Base-by-base conservation (phyloP, 495 filamentous ascomycete genomes). In the Cercophora sp. region DNA sequence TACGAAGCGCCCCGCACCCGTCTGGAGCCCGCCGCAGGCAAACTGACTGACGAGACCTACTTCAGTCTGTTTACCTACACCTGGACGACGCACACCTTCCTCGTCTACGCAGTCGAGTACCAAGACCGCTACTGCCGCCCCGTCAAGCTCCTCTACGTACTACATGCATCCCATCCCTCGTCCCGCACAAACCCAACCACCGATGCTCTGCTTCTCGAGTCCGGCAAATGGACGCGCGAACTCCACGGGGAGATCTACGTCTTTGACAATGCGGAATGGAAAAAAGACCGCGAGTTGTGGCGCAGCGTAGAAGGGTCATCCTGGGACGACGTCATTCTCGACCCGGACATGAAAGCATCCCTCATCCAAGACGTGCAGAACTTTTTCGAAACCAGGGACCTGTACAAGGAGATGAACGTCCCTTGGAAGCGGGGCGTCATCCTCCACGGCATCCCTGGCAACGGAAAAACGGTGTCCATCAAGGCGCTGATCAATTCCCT, bases 261-360 rank as follows among this genome's bases (percentile, higher is more conserved):
- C 1, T 85, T 80, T 52, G 80, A 85, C 54, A 25, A 64, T 19
- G 70, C 70, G 2, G 68, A 55, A 16, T 85, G 81, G 82, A 64
- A 70, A 48, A 84, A 82, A 62, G 70, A 64, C 46, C 52, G 54
- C 11, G 71, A 73, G 44, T 69, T 85, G 9, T 85, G 69, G 65
- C 32, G 73, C 26, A 73, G 71, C 42, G 70, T 84, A n/a, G 68
- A 80, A 56, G 74, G 75, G 35, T 58, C 72, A 5, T 63, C 67
- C 9, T 85, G 80, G 81, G 74, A 79, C 4, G 76, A 84, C 56
- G 79, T 85, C 13, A 79, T 85, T 23, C 63, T 85, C 23, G 74
- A 79, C 22, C 62, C 71, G 24, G 60, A 66, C 39, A 77, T 79
- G 67, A 85, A 85, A 63, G 67, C 68, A 24, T 57, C 58, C 4